Base-by-base conservation (phyloP, 208 protist species). In the Porcisia hertigi region DNA sequence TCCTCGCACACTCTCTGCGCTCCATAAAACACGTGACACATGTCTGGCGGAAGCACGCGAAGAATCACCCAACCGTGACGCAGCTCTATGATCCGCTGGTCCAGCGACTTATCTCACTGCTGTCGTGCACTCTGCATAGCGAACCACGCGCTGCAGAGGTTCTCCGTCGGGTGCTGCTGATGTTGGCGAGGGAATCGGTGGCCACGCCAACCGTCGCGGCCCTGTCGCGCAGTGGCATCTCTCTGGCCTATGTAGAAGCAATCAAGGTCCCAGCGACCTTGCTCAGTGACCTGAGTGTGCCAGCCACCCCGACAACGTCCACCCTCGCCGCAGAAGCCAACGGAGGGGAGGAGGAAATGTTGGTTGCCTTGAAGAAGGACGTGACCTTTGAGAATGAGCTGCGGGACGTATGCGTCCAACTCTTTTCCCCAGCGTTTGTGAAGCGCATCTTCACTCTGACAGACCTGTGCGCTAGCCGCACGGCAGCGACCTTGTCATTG, bases 1-100 rank as follows among this genome's bases (percentile, higher is more conserved):
- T 96, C 34, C 65, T 93, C 30, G 79, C 86, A 8, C 77, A 82
- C 64, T 63, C 58, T 2, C 71, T 77, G 7, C 59, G 66, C 45
- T 41, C 60, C 2, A 34, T 77, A 5, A 34, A 39, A 54, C 76
- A 76, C 43, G 63, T 76, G 23, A 45, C 69, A 18, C 62, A 66
- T 8, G 71, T 30, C 64, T 77, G 75, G 70, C 54, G 59, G 43
- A 45, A 54, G 16, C 58, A 75, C n/a, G 57, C 55, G 53, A 63
- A 60, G 73, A 23, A 16, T 16, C 36, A 34, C 63, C 11, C 63
- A 12, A 49, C 63, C 41, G 41, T 16, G 63, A 25, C 41, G 63
- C 7, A 47, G 20, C 20, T 18, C 43, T 57, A 45, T 36, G 54
- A 52, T n/a, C 71, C 65, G 18, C 70, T 77, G 23, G n/a, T 14